Base-by-base conservation (phyloP, 2,329 filamentous ascomycete species). In the Neoarthrinium moseri region DNA sequence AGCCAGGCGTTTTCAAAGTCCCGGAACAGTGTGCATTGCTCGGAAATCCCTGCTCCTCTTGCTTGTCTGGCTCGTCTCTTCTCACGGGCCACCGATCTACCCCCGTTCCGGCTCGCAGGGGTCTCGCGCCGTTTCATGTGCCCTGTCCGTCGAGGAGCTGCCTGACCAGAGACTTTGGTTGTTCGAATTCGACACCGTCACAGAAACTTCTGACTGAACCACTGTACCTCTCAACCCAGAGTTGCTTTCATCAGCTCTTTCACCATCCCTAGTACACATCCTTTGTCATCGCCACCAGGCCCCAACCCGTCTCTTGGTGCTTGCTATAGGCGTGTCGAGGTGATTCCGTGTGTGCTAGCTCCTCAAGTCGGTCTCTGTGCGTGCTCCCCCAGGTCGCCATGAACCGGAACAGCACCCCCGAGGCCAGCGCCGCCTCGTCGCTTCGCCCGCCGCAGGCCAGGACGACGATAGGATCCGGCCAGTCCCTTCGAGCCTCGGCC, bases 341-440 rank as follows among this genome's bases (percentile, higher is more conserved):
- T 29, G 34, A 35, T 46, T n/a, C 26, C 29, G 21, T 24, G 20
- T 26, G 34, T 38, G 33, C 36, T 46, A 32, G 29, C 18, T 24
- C 12, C n/a, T n/a, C n/a, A n/a, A n/a, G n/a, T n/a, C n/a, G n/a
- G n/a, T n/a, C n/a, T n/a, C 27, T 12, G 17, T 26, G 38, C 49
- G 32, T 22, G 22, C 21, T 43, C 20, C 17, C 26, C 15, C 23
- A 15, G 43, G 20, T 36, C 35, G 42, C 33, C 20, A 65, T 65
- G 62, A 97, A 97, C 73, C 87, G 94, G 61, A 97, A 97, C 73
- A 97, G 91, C 78, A 97, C 92, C 36, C 94, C 94, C 45, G 94
- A 97, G 74, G 89, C 87, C 44, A 87, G 85, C 58, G 90, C 84
- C 61, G 83, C 88, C 50, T 86, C 86, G 43, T 84, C 89, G 54